Evolutionary conservation across 106 monocot genomes (phyloP).

Genomic region (Dioscorea alata): DNA sequence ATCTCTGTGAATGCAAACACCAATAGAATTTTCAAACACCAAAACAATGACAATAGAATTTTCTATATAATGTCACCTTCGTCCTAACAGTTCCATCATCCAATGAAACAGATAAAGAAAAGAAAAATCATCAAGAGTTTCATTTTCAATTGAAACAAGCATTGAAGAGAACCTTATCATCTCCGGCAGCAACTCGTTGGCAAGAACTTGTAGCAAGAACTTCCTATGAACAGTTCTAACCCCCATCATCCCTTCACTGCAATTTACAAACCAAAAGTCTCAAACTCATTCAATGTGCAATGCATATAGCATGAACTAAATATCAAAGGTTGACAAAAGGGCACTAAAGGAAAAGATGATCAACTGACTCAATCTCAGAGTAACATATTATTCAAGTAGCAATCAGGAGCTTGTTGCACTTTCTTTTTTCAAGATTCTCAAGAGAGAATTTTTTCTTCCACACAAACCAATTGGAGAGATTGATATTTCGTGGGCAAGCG

Average conservation of each 20-base stretch:
- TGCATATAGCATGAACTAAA: not conserved
- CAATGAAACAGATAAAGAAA: slow-evolving; percentile 14
- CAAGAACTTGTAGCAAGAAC: slow-evolving; percentile 30
- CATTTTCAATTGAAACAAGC: slow-evolving; percentile 31
- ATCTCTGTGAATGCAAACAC: not conserved
- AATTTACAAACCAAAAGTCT: not conserved
- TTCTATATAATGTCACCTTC: slow-evolving; percentile 24
- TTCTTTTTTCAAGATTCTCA: too few species aligned
- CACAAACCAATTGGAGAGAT: too few species aligned
- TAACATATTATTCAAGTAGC: too few species aligned
- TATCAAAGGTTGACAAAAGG: not conserved
- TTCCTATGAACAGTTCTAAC: slow-evolving; percentile 37
- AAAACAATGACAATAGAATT: too few species aligned
- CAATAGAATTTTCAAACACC: too few species aligned
- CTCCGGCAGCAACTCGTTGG: slow-evolving; percentile 32
- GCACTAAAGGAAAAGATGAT: too few species aligned
- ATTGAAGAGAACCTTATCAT: slow-evolving; percentile 50
- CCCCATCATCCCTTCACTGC: not conserved
- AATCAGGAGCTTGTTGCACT: too few species aligned
- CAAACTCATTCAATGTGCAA: not conserved
- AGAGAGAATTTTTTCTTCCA: too few species aligned
- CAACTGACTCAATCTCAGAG: too few species aligned
- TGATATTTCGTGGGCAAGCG: too few species aligned
- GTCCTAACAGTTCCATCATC: slow-evolving; percentile 52
- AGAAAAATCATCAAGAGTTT: slow-evolving; percentile 11